A percentile compares a stretch with the other conserved stretches of the same genome.
Conservation (phyloP, 352 stramenopile species). For the Proteromonas lacertae region DNA sequence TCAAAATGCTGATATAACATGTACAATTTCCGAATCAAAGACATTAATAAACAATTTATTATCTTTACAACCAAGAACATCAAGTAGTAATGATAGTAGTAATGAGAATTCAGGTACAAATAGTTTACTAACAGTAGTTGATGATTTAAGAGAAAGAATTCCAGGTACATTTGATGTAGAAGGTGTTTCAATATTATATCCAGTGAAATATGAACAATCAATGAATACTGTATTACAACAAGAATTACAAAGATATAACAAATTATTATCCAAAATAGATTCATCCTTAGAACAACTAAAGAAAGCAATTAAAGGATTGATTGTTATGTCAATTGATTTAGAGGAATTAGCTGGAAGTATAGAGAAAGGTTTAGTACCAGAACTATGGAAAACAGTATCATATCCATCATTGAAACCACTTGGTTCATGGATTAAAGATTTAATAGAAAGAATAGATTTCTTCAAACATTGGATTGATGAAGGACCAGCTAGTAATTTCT, state of each 20-base stretch:
- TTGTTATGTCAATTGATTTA: slow-evolving; percentile 58
- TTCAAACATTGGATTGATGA: slow-evolving; percentile 36
- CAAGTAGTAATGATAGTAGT: slow-evolving; percentile 31
- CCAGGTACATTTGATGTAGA: slow-evolving; percentile 48
- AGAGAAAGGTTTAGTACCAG: slow-evolving; percentile 39
- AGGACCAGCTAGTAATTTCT: slow-evolving; percentile 31
- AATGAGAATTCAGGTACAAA: too few relatives aligned
- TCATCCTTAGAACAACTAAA: slow-evolving; percentile 40
- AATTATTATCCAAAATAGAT: slow-evolving; percentile 28
- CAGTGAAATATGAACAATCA: slow-evolving; percentile 48
- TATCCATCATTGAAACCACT: slow-evolving; percentile 62
- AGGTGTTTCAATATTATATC: slow-evolving; percentile 38
- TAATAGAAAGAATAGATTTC: slow-evolving; percentile 28
- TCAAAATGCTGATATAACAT: slow-evolving; percentile 67
- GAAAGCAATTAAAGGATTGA: slow-evolving; percentile 48
- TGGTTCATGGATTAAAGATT: slow-evolving; percentile 53
- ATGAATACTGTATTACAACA: slow-evolving; percentile 78
- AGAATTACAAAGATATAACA: slow-evolving; percentile 57
- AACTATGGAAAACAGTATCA: slow-evolving; percentile 29
- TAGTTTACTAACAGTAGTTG: slow-evolving; percentile 32
- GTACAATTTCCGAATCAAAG: slow-evolving; percentile 59
- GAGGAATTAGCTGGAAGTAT: slow-evolving; percentile 63
- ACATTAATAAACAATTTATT: slow-evolving; percentile 49
- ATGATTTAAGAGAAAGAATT: slow-evolving; percentile 27
- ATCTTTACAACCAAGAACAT: slow-evolving; percentile 38